These are phyloP conservation scores for Talaromyces adpressus DNA, from an alignment of 495 filamentous ascomycete species.

Conservation along the genomic window DNA sequence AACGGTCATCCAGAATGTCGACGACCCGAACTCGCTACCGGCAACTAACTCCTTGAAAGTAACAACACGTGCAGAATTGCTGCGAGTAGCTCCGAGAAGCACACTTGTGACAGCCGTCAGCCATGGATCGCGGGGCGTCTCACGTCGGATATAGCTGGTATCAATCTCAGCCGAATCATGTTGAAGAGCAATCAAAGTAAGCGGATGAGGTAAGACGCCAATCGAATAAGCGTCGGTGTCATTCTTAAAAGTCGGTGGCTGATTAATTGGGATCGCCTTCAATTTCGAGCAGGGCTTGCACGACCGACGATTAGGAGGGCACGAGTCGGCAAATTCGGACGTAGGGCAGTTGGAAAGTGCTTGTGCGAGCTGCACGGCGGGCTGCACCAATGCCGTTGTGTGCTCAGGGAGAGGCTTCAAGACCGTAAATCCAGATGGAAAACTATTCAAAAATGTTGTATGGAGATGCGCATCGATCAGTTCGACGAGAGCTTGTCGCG, in stretches of 20 bases:
- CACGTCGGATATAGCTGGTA: slow-evolving; percentile 62
- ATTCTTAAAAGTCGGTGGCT: slow-evolving; percentile 53
- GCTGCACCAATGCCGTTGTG: slow-evolving; percentile 62
- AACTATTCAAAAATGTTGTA: slow-evolving; percentile 74
- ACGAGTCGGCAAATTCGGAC: slow-evolving; percentile 65
- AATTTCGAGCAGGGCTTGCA: slow-evolving; percentile 63
- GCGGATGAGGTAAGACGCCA: slow-evolving; percentile 84
- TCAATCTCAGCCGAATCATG: slow-evolving; percentile 46
- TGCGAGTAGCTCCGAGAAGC: slow-evolving; percentile 51
- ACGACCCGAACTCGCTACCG: slow-evolving; percentile 46
- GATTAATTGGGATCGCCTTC: slow-evolving; percentile 49
- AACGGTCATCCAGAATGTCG: slow-evolving; percentile 74
- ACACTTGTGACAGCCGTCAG: slow-evolving; percentile 63
- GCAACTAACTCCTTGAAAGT: slow-evolving; percentile 80
- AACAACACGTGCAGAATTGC: slow-evolving; percentile 56
- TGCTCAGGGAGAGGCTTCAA: slow-evolving; percentile 69
- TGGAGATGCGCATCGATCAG: slow-evolving; percentile 87
- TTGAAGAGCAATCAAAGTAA: slow-evolving; percentile 63
- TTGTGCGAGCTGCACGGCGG: slow-evolving; percentile 62
- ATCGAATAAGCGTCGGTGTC: slow-evolving; percentile 66
- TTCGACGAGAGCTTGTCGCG: slow-evolving; percentile 54
- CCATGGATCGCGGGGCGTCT: slow-evolving; percentile 77
- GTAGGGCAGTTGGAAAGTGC: slow-evolving; percentile 66
- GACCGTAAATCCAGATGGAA: slow-evolving; percentile 66
- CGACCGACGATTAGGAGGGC: slow-evolving; percentile 69